A percentile compares a stretch with the other conserved stretches of the same genome.
Conservation (phyloP, 371 early-diverging fungal species). For the Apophysomyces variabilis region DNA sequence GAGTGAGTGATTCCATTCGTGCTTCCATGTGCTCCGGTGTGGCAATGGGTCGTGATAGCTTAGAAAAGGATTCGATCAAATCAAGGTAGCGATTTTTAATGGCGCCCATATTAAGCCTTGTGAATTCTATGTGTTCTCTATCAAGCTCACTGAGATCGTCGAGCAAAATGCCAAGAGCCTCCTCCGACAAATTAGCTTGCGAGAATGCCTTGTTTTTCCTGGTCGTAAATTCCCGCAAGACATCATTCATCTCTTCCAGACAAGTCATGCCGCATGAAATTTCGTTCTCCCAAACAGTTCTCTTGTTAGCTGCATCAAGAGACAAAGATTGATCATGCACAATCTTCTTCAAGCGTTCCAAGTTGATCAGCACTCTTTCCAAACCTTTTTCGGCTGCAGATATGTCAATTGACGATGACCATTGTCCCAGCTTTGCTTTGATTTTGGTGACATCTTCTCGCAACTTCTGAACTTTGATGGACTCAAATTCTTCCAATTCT, state of each 20-base stretch:
- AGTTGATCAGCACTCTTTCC: conserved; percentile 34
- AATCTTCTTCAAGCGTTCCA: conserved; percentile 35
- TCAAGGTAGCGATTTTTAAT: conserved; percentile 40
- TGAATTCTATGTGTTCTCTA: conserved; percentile 28
- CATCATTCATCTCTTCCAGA: conserved; percentile 39
- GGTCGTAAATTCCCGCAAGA: conserved; percentile 18
- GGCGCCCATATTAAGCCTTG: conserved; percentile 23
- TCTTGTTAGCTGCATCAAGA: conserved; percentile 38
- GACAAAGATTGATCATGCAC: conserved; percentile 37
- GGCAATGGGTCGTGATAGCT: conserved; percentile 41
- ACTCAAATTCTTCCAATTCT: conserved; percentile 36
- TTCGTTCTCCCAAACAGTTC: conserved; percentile 36
- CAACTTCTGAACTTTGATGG: conserved; percentile 25
- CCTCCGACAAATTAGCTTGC: conserved; percentile 30
- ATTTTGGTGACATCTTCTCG: conserved; percentile 41
- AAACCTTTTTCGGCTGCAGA: conserved; percentile 29
- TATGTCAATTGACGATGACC: conserved; percentile 30
- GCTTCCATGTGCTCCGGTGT: conserved; percentile 51
- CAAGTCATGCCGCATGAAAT: conserved; percentile 22
- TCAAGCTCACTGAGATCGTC: conserved; percentile 26
- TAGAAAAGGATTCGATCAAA: conserved; percentile 41
- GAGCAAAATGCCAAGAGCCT: conserved; percentile 27
- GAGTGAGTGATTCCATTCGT: conserved; percentile 40
- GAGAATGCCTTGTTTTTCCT: conserved; percentile 34
- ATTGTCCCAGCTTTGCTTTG: conserved; percentile 24